Evolutionary conservation across 73 alveolate genomes (phyloP).

Genomic region (Blepharisma stoltei): DNA sequence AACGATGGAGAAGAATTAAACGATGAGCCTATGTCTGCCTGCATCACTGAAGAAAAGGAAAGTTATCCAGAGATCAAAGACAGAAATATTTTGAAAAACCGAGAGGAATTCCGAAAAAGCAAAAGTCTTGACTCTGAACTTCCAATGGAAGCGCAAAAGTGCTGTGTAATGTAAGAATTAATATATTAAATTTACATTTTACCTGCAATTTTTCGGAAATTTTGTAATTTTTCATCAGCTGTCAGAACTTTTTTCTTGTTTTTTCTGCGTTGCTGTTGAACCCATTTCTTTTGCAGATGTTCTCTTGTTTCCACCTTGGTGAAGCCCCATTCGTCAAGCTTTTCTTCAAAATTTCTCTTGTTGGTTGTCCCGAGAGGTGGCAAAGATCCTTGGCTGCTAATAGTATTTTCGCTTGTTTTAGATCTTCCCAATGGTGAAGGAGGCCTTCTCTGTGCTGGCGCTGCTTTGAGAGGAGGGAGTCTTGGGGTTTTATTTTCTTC

Average conservation of each 20-base stretch:
- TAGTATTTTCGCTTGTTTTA: not conserved
- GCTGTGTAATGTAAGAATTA: too few relatives aligned
- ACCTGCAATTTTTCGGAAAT: constrained; percentile 5
- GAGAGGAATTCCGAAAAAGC: too few relatives aligned
- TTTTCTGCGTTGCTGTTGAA: not conserved
- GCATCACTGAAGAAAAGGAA: too few relatives aligned
- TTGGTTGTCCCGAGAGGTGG: not conserved
- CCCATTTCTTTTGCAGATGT: not conserved
- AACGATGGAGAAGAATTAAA: too few relatives aligned
- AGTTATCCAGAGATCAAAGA: too few relatives aligned
- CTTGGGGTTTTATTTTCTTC: constrained; percentile 23
- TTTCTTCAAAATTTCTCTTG: not conserved
- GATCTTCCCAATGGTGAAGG: not conserved
- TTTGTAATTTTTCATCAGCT: constrained; percentile 17
- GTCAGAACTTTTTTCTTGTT: constrained; percentile 4
- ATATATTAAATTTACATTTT: too few relatives aligned
- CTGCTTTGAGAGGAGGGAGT: constrained; percentile 22
- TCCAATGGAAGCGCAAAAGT: too few relatives aligned
- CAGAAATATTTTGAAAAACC: too few relatives aligned
- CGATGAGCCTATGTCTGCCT: too few relatives aligned
- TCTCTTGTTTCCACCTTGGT: not conserved
- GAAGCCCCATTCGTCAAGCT: constrained; percentile 24
- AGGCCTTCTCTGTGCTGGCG: not conserved
- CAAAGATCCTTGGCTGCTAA: not conserved
- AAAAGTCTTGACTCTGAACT: too few relatives aligned